phyloP scores from a whole-genome alignment of 2,329 filamentous ascomycete species.

The Fusarium siculi region DNA sequence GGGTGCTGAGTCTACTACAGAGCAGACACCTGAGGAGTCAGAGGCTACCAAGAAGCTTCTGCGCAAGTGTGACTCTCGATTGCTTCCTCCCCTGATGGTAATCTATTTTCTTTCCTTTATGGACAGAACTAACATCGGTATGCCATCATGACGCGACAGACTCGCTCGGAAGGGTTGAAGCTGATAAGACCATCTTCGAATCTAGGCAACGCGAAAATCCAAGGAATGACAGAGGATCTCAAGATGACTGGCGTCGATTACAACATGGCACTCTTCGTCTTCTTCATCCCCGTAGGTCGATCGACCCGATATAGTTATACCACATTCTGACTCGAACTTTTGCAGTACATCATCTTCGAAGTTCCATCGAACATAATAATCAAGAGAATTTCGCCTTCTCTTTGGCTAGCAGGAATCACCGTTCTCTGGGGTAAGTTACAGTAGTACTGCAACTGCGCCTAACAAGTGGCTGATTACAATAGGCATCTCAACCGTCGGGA shows the following conservation, averaged over 20 bases:
- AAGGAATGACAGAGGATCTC: conserved; percentile 42
- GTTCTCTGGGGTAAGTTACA: conserved; percentile 4
- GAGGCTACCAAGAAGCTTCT: conserved; percentile 1
- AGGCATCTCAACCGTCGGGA: neutral
- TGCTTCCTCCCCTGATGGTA: conserved; percentile 56
- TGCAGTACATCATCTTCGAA: conserved; percentile 21
- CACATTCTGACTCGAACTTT: accelerated
- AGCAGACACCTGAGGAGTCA: neutral
- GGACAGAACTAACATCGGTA: conserved; percentile 43
- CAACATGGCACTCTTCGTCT: conserved; percentile 56
- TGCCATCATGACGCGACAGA: accelerated
- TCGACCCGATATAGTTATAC: accelerated
- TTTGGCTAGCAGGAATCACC: neutral
- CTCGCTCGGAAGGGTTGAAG: accelerated
- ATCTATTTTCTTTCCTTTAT: conserved; percentile 41
- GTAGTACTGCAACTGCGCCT: no score
- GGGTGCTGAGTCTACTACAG: neutral
- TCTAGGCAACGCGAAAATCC: conserved; percentile 38
- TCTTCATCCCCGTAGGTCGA: conserved; percentile 1
- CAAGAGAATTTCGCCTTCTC: conserved; percentile 2
- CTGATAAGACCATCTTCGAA: accelerated
- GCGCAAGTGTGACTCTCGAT: conserved; percentile 78
- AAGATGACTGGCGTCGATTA: conserved; percentile 59
- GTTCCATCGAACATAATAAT: conserved; percentile 24
- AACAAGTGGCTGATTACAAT: no score